Percentiles rank a stretch among this genome's conserved stretches.
phyloP scores from a whole-genome alignment of 2,329 filamentous ascomycete species.

The Aspergillus brasiliensis region DNA sequence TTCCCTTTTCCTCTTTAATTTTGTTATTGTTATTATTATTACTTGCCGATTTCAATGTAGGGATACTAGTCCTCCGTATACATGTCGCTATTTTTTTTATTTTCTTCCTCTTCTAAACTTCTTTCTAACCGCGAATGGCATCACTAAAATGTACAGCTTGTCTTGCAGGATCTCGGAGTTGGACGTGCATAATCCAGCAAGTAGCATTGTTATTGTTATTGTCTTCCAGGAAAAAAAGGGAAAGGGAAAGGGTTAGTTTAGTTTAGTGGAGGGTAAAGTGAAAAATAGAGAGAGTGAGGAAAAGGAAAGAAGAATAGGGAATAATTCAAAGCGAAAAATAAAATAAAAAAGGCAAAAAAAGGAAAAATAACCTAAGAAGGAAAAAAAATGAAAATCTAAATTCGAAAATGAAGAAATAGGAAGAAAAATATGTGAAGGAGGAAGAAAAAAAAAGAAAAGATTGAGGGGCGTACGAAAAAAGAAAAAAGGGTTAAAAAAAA shows the following conservation, averaged over 20 bases:
- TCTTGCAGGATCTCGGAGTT: conserved; percentile 17
- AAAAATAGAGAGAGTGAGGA: not conserved
- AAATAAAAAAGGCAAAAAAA: not conserved
- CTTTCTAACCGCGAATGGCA: not conserved
- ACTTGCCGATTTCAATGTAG: too few species aligned
- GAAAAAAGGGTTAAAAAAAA: not conserved
- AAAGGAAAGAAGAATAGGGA: too few species aligned
- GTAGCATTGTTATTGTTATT: conserved; percentile 4
- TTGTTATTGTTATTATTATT: not conserved
- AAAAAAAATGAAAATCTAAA: not conserved
- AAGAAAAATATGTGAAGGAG: not conserved
- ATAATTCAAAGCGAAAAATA: not conserved
- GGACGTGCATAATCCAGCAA: conserved; percentile 3
- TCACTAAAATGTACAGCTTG: conserved; percentile 10
- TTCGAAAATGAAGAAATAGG: not conserved
- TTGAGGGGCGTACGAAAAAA: not conserved
- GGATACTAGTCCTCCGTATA: too few species aligned
- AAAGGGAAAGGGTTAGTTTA: conserved; percentile 5
- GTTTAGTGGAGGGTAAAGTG: not conserved
- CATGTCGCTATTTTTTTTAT: not conserved
- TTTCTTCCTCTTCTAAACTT: not conserved
- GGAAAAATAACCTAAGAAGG: not conserved
- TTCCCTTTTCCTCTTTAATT: not conserved
- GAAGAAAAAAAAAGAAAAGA: not conserved
- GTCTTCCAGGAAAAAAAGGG: too few species aligned